Evolutionary conservation across 2,329 filamentous ascomycete species (phyloP), one percentile per base, ranked within the genome.

Genomic region (Epichloe sp.): DNA sequence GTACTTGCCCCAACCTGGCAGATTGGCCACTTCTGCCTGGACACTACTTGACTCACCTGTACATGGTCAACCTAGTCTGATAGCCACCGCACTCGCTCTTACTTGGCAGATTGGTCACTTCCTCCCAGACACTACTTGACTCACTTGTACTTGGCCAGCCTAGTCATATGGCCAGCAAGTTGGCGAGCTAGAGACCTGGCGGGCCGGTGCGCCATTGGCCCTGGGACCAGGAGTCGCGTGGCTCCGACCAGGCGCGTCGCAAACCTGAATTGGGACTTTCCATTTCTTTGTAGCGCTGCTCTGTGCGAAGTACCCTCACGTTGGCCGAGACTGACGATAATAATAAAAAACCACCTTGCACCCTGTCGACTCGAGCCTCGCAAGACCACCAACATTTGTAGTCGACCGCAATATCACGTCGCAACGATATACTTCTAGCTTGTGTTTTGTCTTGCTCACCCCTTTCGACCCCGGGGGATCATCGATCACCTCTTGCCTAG

Each of bases 1-100:
- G n/a, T 4, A 26, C 36, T 15, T 35, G 19, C 14, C 2, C 47
- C 34, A 62, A 63, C 63, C 51, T 52, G 36, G 14, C 52, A 45
- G n/a, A 51, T 54, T 52, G 63, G 65, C 57, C 58, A 26, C 57
- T 55, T 63, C 34, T 64, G 63, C 64, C 64, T 66, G 31, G 38
- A 12, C 56, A 59, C 59, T 61, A 68, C 64, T 40, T 60, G 21
- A n/a, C 36, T 23, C 43, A 49, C 41, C 57, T 45, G 64, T 65
- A 62, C 21, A 48, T 8, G 7, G 26, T 1, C 5, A 26, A 10
- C 7, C 26, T 26, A 26, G 26, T 26, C 26, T 26, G 26, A 3
- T 26, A 26, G 7, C 26, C 19, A 1, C 19, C 3, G 19, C 19
- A 19, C 19, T 19, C 3, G 2, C 19, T 19, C 19, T 19, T 23